A percentile compares a stretch with the other conserved stretches of the same genome.
These are phyloP conservation scores for Thelonectria rubi DNA, from an alignment of 2,329 filamentous ascomycete genomes.

Conservation along the genomic window DNA sequence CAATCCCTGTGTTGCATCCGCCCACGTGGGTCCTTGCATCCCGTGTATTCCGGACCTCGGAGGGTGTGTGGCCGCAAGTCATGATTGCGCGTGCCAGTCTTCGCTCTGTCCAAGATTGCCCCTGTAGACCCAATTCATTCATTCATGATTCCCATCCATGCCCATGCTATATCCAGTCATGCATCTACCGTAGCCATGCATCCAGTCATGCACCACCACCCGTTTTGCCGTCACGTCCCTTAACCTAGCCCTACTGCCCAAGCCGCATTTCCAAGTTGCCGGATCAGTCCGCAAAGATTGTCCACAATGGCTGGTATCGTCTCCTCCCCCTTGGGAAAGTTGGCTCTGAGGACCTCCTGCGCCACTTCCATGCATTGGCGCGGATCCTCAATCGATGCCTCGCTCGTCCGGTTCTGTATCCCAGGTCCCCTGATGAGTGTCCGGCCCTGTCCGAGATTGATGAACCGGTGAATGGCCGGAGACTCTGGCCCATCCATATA, in stretches of 20 bases:
- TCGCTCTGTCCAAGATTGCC: too few species aligned
- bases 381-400: slow-evolving; percentile 62
- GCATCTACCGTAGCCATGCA: too few species aligned
- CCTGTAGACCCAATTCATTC: not conserved
- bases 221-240: not conserved
- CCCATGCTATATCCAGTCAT: not conserved
- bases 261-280: slow-evolving; percentile 65
- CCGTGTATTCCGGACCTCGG: not conserved
- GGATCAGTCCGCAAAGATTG: slow-evolving; percentile 71
- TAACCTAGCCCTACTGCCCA: slow-evolving; percentile 49
- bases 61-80: too few species aligned
- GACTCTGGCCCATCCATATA: slow-evolving; percentile 67
- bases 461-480: slow-evolving; percentile 63
- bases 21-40: not conserved
- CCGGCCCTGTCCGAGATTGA: slow-evolving; percentile 62
- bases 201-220: not conserved
- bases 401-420: slow-evolving; percentile 41
- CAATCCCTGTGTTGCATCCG: not conserved
- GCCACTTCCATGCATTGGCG: slow-evolving; percentile 66
- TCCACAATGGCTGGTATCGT: slow-evolving; percentile 69
- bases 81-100: not conserved
- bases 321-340: slow-evolving; percentile 57
- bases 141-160: not conserved
- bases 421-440: slow-evolving; percentile 57
- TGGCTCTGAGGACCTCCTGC: slow-evolving; percentile 63